A percentile compares a stretch with the other conserved stretches of the same genome.
Evolutionary conservation across 116 monocot species (phyloP).

Genomic region (Cymodocea nodosa): DNA sequence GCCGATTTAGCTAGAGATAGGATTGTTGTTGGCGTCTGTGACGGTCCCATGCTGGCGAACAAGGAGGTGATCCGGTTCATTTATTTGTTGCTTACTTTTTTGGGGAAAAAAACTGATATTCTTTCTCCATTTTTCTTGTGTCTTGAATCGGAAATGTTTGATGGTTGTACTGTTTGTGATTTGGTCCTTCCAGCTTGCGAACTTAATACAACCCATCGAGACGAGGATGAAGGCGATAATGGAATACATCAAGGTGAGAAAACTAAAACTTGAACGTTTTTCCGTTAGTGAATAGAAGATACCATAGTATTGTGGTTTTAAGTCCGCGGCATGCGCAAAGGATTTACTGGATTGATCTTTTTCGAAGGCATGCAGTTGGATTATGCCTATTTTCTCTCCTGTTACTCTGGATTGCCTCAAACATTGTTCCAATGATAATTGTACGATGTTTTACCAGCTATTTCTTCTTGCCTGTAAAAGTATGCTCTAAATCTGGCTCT

Average conservation of each 20-base stretch:
- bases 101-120: not conserved
- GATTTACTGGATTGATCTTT: no score
- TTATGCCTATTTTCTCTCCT: no score
- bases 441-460: no score
- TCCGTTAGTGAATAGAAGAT: not conserved
- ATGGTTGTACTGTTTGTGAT: not conserved
- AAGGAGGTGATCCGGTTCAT: conserved; percentile 20
- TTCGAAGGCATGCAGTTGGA: no score
- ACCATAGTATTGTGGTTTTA: no score
- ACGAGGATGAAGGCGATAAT: conserved; percentile 35
- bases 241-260: conserved; percentile 40
- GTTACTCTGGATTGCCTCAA: no score
- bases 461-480: no score
- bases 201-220: conserved; percentile 43
- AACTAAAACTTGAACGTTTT: not conserved
- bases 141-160: not conserved
- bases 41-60: conserved; percentile 40
- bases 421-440: no score
- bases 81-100: not conserved
- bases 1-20: conserved; percentile 36
- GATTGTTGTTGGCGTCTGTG: conserved; percentile 38
- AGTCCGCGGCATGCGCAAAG: no score
- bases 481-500: no score
- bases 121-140: not conserved
- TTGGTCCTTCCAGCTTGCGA: conserved; percentile 27